Evolutionary conservation across 768 basidiomycete species (phyloP).

Genomic region (Trametes elegans): DNA sequence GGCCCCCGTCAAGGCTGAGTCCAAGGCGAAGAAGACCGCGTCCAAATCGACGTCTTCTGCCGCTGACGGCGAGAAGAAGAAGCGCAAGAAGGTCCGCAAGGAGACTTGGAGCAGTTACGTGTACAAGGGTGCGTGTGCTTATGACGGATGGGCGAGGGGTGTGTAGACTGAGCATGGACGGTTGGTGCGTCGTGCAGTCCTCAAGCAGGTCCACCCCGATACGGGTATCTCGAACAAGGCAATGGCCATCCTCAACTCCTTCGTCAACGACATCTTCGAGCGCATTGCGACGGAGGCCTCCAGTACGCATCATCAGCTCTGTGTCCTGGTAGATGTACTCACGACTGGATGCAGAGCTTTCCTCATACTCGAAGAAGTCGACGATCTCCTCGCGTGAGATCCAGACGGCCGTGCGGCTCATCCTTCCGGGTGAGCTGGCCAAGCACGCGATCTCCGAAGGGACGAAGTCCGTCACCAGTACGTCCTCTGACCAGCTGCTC

Average conservation of each 20-base stretch:
- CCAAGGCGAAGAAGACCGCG: slow-evolving; percentile 50
- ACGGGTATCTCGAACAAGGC: slow-evolving; percentile 93
- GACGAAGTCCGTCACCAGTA: slow-evolving; percentile 70
- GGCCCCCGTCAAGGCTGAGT: slow-evolving; percentile 37
- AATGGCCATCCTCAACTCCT: slow-evolving; percentile 81
- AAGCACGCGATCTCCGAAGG: slow-evolving; percentile 91
- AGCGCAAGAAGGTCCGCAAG: slow-evolving; percentile 76
- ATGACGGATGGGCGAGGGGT: no score
- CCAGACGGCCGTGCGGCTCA: slow-evolving; percentile 79
- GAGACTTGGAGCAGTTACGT: slow-evolving; percentile 87
- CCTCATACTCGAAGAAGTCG: slow-evolving; percentile 85
- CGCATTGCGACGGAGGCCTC: slow-evolving; percentile 74
- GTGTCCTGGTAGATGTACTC: background rate
- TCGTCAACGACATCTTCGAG: slow-evolving; percentile 85
- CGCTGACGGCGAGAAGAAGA: slow-evolving; percentile 71
- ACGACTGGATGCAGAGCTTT: slow-evolving; percentile 54
- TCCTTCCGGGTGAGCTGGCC: slow-evolving; percentile 81
- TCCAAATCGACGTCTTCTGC: slow-evolving; percentile 50
- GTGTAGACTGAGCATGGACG: background rate
- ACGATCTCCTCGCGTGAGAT: slow-evolving; percentile 92
- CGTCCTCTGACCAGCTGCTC: slow-evolving; percentile 24
- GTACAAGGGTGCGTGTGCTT: slow-evolving; percentile 60
- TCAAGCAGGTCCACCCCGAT: slow-evolving; percentile 92
- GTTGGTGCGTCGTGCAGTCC: slow-evolving; percentile 41
- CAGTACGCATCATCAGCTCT: slow-evolving; percentile 41